Evolutionary conservation across 306 rosid species (phyloP).

Genomic region (Begonia peltatifolia): DNA sequence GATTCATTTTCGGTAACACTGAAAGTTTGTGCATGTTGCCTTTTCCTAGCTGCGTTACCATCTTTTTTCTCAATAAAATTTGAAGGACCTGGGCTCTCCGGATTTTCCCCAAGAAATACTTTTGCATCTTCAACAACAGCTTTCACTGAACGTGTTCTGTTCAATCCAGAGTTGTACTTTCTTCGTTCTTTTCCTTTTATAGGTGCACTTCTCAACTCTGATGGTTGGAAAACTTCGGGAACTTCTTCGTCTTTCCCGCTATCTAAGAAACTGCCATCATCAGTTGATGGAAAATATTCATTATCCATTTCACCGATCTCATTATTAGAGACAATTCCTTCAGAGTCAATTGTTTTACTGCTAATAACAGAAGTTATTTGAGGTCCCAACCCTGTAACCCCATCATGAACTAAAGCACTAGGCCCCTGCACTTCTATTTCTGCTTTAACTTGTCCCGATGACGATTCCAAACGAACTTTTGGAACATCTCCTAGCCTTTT

Average conservation of each 20-base stretch:
- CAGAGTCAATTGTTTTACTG: constrained; percentile 16
- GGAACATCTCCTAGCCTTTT: constrained; percentile 31
- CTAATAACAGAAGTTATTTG: constrained; percentile 20
- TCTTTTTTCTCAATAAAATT: constrained; percentile 19
- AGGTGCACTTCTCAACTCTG: constrained; percentile 31
- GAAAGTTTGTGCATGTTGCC: constrained; percentile 36
- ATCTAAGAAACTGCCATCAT: constrained; percentile 38
- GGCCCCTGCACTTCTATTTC: constrained; percentile 18
- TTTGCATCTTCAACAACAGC: constrained; percentile 69
- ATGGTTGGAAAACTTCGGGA: constrained; percentile 61
- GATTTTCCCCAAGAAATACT: constrained; percentile 42
- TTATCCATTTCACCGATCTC: constrained; percentile 20
- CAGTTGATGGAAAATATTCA: constrained; percentile 25
- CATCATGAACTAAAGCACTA: constrained; percentile 17
- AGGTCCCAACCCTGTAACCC: constrained; percentile 16
- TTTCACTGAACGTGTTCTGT: constrained; percentile 58
- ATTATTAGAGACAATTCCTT: constrained; percentile 20
- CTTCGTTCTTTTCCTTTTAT: constrained; percentile 24
- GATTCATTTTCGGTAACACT: constrained; percentile 39
- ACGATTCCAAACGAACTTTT: constrained; percentile 21
- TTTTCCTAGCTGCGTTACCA: constrained; percentile 36
- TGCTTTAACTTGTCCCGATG: constrained; percentile 17
- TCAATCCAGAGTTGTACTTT: constrained; percentile 36
- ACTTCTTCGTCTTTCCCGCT: constrained; percentile 39
- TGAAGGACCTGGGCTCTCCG: constrained; percentile 41